phyloP scores from a whole-genome alignment of 148 eudicot species.

The Camellia granthamiana region DNA sequence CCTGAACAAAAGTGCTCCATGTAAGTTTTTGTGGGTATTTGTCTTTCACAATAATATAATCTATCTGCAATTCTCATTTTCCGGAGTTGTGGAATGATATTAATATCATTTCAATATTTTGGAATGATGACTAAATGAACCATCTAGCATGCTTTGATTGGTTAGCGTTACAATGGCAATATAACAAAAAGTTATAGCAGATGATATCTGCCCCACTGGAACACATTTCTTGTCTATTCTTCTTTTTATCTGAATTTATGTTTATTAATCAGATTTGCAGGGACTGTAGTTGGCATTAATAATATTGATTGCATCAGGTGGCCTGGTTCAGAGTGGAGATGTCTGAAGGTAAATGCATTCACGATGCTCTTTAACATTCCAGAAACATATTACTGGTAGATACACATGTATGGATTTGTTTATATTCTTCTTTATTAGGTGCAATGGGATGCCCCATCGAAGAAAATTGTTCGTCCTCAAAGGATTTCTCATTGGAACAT shows the following conservation, averaged over 20 bases:
- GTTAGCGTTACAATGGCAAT: not conserved
- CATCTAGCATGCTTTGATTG: not conserved
- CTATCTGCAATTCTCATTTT: not conserved
- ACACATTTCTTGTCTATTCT: not conserved
- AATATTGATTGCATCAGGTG: slow-evolving; percentile 21
- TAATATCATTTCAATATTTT: not conserved
- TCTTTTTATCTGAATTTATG: not conserved
- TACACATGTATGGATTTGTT: not conserved
- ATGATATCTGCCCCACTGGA: not conserved
- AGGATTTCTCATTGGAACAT: slow-evolving; percentile 28
- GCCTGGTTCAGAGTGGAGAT: slow-evolving; percentile 26
- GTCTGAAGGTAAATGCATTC: slow-evolving; percentile 20
- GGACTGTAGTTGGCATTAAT: slow-evolving; percentile 17
- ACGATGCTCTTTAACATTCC: not conserved
- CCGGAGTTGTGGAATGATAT: not conserved
- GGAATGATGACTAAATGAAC: not conserved
- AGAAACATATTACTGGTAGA: not conserved
- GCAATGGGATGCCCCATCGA: slow-evolving; percentile 18
- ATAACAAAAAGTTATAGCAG: slow-evolving; percentile 3
- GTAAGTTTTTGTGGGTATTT: not conserved
- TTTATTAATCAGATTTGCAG: slow-evolving; percentile 17
- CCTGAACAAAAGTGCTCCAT: slow-evolving; percentile 5
- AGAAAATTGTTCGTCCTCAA: not conserved
- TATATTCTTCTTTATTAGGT: not conserved
- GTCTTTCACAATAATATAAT: not conserved